Conservation (phyloP, 139 green algal genomes). For the Marvania coccoides region DNA sequence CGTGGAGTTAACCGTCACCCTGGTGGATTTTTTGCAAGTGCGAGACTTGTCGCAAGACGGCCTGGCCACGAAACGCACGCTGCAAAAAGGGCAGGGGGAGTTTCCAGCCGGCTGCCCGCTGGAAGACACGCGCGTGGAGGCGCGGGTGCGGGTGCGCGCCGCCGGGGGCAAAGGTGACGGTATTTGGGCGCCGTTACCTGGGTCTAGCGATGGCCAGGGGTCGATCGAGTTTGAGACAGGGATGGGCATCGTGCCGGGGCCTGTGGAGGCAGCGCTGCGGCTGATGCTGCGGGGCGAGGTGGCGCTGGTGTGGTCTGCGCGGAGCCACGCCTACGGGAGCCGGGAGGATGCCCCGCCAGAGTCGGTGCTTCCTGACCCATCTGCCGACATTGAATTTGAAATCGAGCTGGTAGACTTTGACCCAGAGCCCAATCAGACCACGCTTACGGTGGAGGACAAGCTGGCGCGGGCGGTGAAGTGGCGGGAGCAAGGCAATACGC, state of each 20-base stretch:
- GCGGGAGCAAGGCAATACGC: conserved; percentile 56
- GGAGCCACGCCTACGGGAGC: conserved; percentile 7
- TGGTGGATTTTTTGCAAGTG: conserved; percentile 35
- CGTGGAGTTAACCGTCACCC: not conserved
- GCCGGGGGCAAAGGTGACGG: not conserved
- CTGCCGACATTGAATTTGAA: conserved; percentile 49
- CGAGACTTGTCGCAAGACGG: conserved; percentile 71
- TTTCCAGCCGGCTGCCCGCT: conserved; percentile 81
- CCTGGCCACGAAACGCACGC: conserved; percentile 51
- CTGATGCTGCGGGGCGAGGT: conserved; percentile 72
- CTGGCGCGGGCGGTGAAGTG: conserved; percentile 32
- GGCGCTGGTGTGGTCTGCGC: conserved; percentile 17
- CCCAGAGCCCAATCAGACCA: conserved; percentile 39
- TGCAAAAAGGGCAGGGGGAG: conserved; percentile 55
- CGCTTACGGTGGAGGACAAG: conserved; percentile 32
- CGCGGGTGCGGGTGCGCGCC: conserved; percentile 11
- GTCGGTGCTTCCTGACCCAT: not conserved
- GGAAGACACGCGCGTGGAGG: conserved; percentile 56
- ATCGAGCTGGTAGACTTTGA: conserved; percentile 64
- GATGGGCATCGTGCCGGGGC: conserved; percentile 25
- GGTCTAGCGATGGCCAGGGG: not conserved
- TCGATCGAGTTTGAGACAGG: conserved; percentile 15
- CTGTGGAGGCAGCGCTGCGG: conserved; percentile 53
- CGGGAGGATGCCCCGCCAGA: conserved; percentile 5
- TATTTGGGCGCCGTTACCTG: not conserved